Percentiles rank a stretch among this genome's conserved stretches.
phyloP scores from a whole-genome alignment of 352 stramenopile species.

The Pythium dissotocum region DNA sequence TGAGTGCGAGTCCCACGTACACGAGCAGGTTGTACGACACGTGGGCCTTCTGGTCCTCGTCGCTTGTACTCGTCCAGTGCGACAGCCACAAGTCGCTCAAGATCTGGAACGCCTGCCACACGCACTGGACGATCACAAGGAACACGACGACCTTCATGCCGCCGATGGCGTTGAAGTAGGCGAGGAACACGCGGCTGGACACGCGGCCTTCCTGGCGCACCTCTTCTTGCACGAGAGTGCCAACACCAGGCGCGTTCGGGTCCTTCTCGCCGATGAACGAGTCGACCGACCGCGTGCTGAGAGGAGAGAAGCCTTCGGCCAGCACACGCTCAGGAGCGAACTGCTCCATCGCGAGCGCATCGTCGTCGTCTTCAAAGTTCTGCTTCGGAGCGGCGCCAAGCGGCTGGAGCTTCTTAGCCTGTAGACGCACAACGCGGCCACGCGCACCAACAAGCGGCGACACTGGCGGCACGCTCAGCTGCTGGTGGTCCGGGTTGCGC shows the following conservation, averaged over 20 bases:
- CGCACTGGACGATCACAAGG: constrained; percentile 61
- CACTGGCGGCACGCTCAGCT: constrained; percentile 35
- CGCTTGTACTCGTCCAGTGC: constrained; percentile 77
- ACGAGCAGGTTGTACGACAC: constrained; percentile 73
- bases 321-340: constrained; percentile 31
- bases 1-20: constrained; percentile 56
- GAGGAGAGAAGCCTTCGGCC: constrained; percentile 37
- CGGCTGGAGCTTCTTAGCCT: constrained; percentile 9
- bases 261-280: constrained; percentile 38
- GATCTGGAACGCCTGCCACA: constrained; percentile 87
- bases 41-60: constrained; percentile 78
- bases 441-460: constrained; percentile 37
- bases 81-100: constrained; percentile 91
- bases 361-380: background rate
- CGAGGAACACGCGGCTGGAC: constrained; percentile 37
- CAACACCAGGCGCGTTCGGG: constrained; percentile 1
- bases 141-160: constrained; percentile 47
- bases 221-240: constrained; percentile 38
- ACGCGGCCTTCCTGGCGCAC: constrained; percentile 35
- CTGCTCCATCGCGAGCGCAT: constrained; percentile 24
- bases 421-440: constrained; percentile 9
- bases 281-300: constrained; percentile 34
- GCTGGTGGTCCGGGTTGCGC: constrained; percentile 40
- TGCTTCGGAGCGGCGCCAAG: background rate
- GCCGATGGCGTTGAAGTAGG: constrained; percentile 52